Evolutionary conservation across 2,329 filamentous ascomycete genomes (phyloP).

Genomic region (Colletotrichum simmondsii): DNA sequence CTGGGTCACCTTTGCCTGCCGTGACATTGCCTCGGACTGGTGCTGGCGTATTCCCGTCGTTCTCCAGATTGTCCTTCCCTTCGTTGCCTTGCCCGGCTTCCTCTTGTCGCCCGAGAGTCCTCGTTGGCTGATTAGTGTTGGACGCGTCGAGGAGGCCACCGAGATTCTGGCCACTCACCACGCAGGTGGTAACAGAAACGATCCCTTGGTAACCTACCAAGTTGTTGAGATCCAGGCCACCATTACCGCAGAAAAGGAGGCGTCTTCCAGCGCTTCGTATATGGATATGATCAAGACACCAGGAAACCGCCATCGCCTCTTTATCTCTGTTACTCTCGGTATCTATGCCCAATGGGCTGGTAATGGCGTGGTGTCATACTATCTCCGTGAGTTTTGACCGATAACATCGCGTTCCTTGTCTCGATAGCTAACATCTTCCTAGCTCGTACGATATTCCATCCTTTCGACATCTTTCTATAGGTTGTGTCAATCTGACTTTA

Average conservation of each 20-base stretch:
- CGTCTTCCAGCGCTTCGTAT: slow-evolving; percentile 19
- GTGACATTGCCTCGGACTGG: slow-evolving; percentile 15
- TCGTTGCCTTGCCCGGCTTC: slow-evolving; percentile 44
- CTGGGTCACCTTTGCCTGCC: slow-evolving; percentile 38
- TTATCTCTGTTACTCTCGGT: slow-evolving; percentile 43
- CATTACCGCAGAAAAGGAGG: slow-evolving; percentile 36
- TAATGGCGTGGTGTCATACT: slow-evolving; percentile 38
- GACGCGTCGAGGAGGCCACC: slow-evolving; percentile 44
- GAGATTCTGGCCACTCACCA: slow-evolving; percentile 53
- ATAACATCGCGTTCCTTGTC: too few species aligned
- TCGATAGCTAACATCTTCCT: too few species aligned
- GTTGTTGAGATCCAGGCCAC: slow-evolving; percentile 39
- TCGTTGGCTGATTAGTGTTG: slow-evolving; percentile 42
- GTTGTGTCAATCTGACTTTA: too few species aligned
- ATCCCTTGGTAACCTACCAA: slow-evolving; percentile 49
- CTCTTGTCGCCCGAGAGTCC: slow-evolving; percentile 44
- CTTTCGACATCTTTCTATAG: too few species aligned
- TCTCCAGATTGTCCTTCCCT: slow-evolving; percentile 56
- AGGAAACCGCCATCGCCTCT: slow-evolving; percentile 42
- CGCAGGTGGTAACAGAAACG: slow-evolving; percentile 50
- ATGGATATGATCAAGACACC: slow-evolving; percentile 36
- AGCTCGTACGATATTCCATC: too few species aligned
- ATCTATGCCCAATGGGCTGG: slow-evolving; percentile 43
- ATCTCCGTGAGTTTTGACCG: slow-evolving; percentile 38
- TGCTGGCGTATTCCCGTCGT: slow-evolving; percentile 39